Base-by-base conservation (phyloP, 176 grass and related monocot species). In the Eleusine coracana region DNA sequence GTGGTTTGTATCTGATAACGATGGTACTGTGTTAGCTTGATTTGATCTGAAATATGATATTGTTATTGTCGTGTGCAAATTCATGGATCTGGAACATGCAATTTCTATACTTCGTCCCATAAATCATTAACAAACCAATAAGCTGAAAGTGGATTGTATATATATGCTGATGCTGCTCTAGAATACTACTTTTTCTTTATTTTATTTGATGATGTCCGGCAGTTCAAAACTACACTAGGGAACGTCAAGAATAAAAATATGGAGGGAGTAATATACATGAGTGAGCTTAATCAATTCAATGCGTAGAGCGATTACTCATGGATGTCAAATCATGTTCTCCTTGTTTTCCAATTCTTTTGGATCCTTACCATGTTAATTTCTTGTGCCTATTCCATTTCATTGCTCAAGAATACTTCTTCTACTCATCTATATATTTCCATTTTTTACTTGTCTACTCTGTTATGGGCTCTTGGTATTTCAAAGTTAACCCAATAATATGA, bases 21-120 rank as follows among this genome's bases (percentile, higher is more conserved):
- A 17, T 3, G 18, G 23, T 52, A 23, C 7, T 41, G 29, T 81
- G 40, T 8, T 88, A 3, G 44, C 17, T 37, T 75, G n/a, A 20
- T 8, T 25, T 21, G 48, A n/a, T 76, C 36, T 16, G 48, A 9
- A 68, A 64, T 73, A 12, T n/a, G 38, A 44, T 18, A 42, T 61
- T 73, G 7, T 23, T 67, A 38, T 63, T 18, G 10, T 36, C 18
- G 36, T 11, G 17, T 4, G 48, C n/a, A 16, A 75, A 37, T 52
- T 81, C 70, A 70, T 14, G 71, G 11, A 52, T 75, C 49, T 76
- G 70, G 51, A 84, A 28, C 15, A 23, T 12, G 17, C n/a, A n/a
- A 54, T 10, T 46, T 10, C 7, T 68, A n/a, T 3, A 36, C 0
- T 79, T 49, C 18, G 8, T 38, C 7, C 56, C 2, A 49, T 49